phyloP scores from a whole-genome alignment of 1,139 yeast genomes.

The Debaryomyces sp. region DNA sequence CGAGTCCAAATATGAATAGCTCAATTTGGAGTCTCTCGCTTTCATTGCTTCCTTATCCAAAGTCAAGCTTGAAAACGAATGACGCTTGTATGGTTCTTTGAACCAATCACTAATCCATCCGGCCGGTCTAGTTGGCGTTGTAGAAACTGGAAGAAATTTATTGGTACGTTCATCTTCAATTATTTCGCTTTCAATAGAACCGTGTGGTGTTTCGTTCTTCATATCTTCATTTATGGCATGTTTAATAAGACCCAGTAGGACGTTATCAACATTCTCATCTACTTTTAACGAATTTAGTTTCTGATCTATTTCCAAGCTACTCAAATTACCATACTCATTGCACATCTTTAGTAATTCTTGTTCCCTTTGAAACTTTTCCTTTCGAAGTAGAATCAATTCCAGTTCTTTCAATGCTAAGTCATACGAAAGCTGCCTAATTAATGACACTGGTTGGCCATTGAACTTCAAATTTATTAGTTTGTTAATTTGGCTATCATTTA shows the following conservation, averaged over 20 bases:
- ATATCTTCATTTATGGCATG: conserved; percentile 14
- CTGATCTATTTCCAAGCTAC: conserved; percentile 47
- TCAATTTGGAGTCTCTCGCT: not conserved
- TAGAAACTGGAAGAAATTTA: not conserved
- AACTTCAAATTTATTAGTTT: conserved; percentile 33
- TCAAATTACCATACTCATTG: conserved; percentile 46
- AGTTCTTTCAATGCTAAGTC: conserved; percentile 54
- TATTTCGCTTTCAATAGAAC: not conserved
- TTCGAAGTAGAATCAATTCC: conserved; percentile 44
- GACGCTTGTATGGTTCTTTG: conserved; percentile 5
- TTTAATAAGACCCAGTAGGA: conserved; percentile 18
- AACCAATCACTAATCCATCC: conserved; percentile 25
- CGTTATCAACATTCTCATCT: conserved; percentile 18
- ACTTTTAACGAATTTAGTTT: conserved; percentile 26
- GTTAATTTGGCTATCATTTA: conserved; percentile 36
- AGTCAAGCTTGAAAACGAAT: not conserved
- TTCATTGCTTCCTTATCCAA: not conserved
- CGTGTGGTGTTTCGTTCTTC: not conserved
- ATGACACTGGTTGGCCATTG: conserved; percentile 39
- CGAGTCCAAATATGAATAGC: not conserved
- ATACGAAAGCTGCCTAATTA: conserved; percentile 50
- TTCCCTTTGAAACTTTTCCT: conserved; percentile 46
- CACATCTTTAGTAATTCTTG: conserved; percentile 44
- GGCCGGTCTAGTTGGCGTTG: not conserved
- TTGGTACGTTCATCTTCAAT: not conserved